Base-by-base conservation (phyloP, 495 filamentous ascomycete genomes). In the Lasiosphaeris hirsuta region DNA sequence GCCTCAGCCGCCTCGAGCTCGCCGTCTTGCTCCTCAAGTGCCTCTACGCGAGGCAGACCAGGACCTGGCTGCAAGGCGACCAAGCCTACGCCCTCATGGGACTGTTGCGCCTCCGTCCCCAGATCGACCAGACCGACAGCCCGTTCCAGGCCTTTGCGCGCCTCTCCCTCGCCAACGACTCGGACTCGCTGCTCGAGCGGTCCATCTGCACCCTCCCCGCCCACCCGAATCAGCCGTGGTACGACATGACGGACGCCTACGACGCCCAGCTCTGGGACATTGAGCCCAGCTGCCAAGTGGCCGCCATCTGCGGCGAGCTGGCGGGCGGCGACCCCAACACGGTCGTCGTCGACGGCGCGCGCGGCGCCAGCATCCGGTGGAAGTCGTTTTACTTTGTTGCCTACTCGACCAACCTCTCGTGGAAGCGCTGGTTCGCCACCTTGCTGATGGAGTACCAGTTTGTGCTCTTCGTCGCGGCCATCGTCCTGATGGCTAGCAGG, bases 41-140 rank as follows among this genome's bases (percentile, higher is more conserved):
- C 23, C 59, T 66, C 2, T 50, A 53, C 11, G 30, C 38, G 44
- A 48, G 59, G 3, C 0, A 59, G 14, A 60, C 50, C 11, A 35
- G 5, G 0, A 23, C 39, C 14, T 43, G 38, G 17, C 35, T 38
- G 2, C n/a, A 39, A 0, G 76, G 70, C 3, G 78, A 81, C 47
- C 63, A 69, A 10, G 59, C 70, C 11, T 81, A 80, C 55, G 76
- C 73, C 5, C 58, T 81, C 8, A 78, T 77, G 74, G 73, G 75
- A 3, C 69, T 81, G 14, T 50, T 64, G 9, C 63, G 69, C 17
- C 54, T 67, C 14, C 63, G 77, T 10, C 75, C 71, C 0, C 42
- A 56, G 15, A 63, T 70, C 19, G 69, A 67, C 49, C 59, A 44
- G 15, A 65, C 62, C 7, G 78, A 81, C 49, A 67, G 60, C 1